phyloP scores from a whole-genome alignment of 2,329 filamentous ascomycete species.

The Hymenoscyphus linearis region DNA sequence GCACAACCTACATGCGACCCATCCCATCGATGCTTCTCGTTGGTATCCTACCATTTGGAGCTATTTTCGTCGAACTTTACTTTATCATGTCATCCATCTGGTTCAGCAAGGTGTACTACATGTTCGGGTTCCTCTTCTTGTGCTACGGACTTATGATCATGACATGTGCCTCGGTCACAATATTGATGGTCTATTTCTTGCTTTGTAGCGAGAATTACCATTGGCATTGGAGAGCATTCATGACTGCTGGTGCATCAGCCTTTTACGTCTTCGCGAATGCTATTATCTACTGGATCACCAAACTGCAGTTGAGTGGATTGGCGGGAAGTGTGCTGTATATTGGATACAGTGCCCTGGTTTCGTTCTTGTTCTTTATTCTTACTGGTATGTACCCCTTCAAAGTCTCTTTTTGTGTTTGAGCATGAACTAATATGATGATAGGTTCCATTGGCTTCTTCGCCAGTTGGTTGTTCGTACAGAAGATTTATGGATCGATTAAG shows the following conservation, averaged over 20 bases:
- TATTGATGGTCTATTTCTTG: slow-evolving; percentile 93
- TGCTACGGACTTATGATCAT: slow-evolving; percentile 98
- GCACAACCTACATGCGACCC: slow-evolving; percentile 75
- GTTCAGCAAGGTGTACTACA: slow-evolving; percentile 99
- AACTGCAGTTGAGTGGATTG: slow-evolving; percentile 77
- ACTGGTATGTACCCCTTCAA: slow-evolving; percentile 62
- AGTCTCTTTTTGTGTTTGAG: background rate
- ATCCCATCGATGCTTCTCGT: slow-evolving; percentile 88
- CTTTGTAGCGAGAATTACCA: slow-evolving; percentile 96
- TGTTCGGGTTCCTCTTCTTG: slow-evolving; percentile 98
- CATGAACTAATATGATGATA: slow-evolving; percentile 36
- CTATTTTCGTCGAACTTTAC: slow-evolving; percentile 97
- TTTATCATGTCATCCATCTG: slow-evolving; percentile 99
- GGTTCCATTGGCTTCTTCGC: slow-evolving; percentile 94
- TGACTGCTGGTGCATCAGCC: slow-evolving; percentile 84
- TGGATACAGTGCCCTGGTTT: slow-evolving; percentile 85
- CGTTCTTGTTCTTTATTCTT: slow-evolving; percentile 86
- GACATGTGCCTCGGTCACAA: slow-evolving; percentile 85
- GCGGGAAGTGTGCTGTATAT: slow-evolving; percentile 87
- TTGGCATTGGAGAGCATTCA: slow-evolving; percentile 97
- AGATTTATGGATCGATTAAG: slow-evolving; percentile 97
- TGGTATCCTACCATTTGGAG: slow-evolving; percentile 87
- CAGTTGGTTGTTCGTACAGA: slow-evolving; percentile 88
- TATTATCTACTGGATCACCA: slow-evolving; percentile 83
- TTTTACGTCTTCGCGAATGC: slow-evolving; percentile 90